phyloP scores from a whole-genome alignment of 768 basidiomycete genomes.

The Lactarius psammicola region DNA sequence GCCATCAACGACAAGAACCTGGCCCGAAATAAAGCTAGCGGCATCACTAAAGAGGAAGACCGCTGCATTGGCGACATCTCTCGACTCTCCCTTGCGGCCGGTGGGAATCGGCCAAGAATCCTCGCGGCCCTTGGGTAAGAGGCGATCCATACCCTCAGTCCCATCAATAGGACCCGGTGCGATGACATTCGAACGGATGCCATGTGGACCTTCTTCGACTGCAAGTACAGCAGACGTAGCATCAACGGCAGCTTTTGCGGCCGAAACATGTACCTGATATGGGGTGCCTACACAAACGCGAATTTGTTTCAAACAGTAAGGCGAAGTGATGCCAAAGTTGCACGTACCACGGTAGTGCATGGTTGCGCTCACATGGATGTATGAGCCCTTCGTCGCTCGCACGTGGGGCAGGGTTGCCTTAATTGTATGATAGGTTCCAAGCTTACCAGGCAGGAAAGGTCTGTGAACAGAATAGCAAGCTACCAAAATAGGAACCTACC shows the following conservation, averaged over 20 bases:
- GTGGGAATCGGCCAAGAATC: constrained; percentile 4
- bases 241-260: constrained; percentile 93
- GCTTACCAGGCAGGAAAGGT: constrained; percentile 40
- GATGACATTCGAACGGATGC: constrained; percentile 88
- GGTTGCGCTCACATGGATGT: constrained; percentile 87
- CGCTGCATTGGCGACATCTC: constrained; percentile 41
- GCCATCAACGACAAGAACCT: constrained; percentile 37
- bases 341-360: constrained; percentile 75
- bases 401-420: constrained; percentile 84
- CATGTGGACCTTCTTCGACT: constrained; percentile 91
- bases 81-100: constrained; percentile 29
- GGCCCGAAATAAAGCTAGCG: constrained; percentile 41
- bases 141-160: constrained; percentile 74
- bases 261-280: constrained; percentile 90
- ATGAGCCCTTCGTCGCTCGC: constrained; percentile 70
- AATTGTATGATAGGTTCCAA: constrained; percentile 92
- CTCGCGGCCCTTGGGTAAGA: constrained; percentile 35
- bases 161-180: constrained; percentile 78
- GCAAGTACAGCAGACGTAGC: constrained; percentile 84
- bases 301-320: neutral
- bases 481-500: constrained; percentile 41
- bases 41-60: constrained; percentile 44
- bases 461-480: neutral
- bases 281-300: constrained; percentile 53
- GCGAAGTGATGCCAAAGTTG: neutral